These are phyloP conservation scores for Leersia perrieri DNA, from an alignment of 176 grass and related monocot species.

Conservation along the genomic window DNA sequence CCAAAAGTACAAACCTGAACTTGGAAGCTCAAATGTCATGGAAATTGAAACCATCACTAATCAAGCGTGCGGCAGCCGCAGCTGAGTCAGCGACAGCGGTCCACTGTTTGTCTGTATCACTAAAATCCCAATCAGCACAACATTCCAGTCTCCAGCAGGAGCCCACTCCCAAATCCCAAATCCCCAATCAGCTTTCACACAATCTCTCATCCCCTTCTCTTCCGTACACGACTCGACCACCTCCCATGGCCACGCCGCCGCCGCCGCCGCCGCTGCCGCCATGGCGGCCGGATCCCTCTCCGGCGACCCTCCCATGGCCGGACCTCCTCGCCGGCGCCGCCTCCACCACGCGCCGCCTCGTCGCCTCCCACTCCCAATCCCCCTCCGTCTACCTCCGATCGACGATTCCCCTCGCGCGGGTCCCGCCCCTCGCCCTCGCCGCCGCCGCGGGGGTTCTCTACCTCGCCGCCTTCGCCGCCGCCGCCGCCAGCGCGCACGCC, in stretches of 20 bases:
- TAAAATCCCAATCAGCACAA: no score
- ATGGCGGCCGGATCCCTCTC: neutral
- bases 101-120: no score
- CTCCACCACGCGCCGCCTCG: constrained; percentile 23
- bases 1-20: no score
- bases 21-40: no score
- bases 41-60: no score
- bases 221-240: neutral
- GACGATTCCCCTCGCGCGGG: neutral
- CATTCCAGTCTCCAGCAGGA: no score
- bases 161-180: no score
- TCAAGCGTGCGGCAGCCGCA: no score
- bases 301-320: constrained; percentile 15
- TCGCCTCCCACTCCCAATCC: constrained; percentile 24
- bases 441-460: constrained; percentile 14
- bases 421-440: neutral
- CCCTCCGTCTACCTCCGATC: constrained; percentile 12
- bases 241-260: neutral
- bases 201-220: neutral
- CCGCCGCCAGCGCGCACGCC: constrained; percentile 21
- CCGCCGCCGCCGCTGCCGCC: no score
- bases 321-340: constrained; percentile 14
- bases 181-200: no score
- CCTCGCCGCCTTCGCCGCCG: constrained; percentile 32
- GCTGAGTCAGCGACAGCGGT: no score